Base-by-base conservation (phyloP, 257 asterid genomes). In the Solanum sparsipilum region DNA sequence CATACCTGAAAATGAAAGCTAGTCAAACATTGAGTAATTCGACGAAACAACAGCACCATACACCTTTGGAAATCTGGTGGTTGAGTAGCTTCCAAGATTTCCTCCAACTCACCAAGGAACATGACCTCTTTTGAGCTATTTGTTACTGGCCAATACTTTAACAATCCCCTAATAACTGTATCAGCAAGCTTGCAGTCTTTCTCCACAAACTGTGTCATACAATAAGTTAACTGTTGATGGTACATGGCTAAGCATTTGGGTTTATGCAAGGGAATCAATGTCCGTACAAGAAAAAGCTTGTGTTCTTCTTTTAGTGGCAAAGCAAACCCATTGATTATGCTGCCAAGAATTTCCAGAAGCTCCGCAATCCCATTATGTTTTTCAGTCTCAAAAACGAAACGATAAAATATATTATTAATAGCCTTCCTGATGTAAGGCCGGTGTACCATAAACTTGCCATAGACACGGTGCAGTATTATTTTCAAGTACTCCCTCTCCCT, bases 371-470 rank as follows among this genome's bases (percentile, higher is more conserved):
- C 98, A 48, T 93, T 92, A 90, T 95, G 98, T 86, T 93, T 94
- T 82, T 95, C 98, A 7, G 94, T 93, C 93, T 95, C 98, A 68
- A 94, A 95, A 84, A 95, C 90, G 75, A 95, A 94, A 15, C 88
- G 88, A 89, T 94, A 94, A 88, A 96, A 94, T 90, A 96, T 92
- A 83, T 94, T 93, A 91, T 96, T 95, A 92, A 94, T 94, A 12
- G 96, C 93, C 89, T 94, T 94, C 90, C 98, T 91, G 88, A 95
- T 94, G 88, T 84, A 95, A 13, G 98, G 97, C 79, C 98, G 92
- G 90, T 94, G 97, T 63, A 96, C 98, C 98, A 95, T 95, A 90
- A 95, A 95, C 91, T 95, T 95, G 88, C 97, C 98, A 13, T 95
- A 94, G 89, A 95, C 94, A 38, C 98, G 94, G 89, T 95, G 98